Base-by-base conservation (phyloP, 2,329 filamentous ascomycete genomes). In the Diaporthe aspalathi region DNA sequence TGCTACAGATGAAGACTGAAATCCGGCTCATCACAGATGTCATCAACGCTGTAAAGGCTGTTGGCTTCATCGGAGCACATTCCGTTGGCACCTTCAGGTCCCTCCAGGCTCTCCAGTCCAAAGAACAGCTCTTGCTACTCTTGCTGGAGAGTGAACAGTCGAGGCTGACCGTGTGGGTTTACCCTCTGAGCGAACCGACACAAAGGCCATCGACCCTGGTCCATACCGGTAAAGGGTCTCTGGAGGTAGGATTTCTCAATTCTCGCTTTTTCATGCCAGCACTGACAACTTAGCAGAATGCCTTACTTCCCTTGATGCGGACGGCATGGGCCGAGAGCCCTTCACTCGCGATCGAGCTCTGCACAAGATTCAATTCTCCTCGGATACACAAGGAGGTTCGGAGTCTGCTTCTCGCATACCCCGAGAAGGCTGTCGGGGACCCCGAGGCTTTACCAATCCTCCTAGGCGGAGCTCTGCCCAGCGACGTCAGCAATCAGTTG, bases 1-100 rank as follows among this genome's bases (percentile, higher is more conserved):
- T 93, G 62, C 84, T 99, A 20, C 96, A 99, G 79, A 86, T 98
- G 66, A 98, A 97, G 84, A 95, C 97, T 0, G 96, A 99, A 81
- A 90, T 94, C 43, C 92, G 92, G 75, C 84, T 97, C 22, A 87
- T 98, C 49, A 87, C 88, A 8, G 94, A 98, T 78, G 91, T 98
- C 45, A 84, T 91, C 62, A 80, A 83, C 14, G 88, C 91, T 17
- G 82, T 99, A 73, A 90, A 90, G 73, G 86, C 84, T 3, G 87
- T 94, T 14, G 85, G 88, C 1, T 85, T 84, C 72, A 88, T 93
- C 45, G 91, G 89, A 5, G 80, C 83, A 1, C 82, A 86, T 49
- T 78, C 83, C 71, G 79, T 84, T 1, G 86, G 87, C 43, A 86
- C 87, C 8, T 84, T 90, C 71, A 92, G 90, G 75, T 90, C 91